A percentile compares a stretch with the other conserved stretches of the same genome.
Conservation (phyloP, 2,329 filamentous ascomycete species). For the Epichloe aotearoae region DNA sequence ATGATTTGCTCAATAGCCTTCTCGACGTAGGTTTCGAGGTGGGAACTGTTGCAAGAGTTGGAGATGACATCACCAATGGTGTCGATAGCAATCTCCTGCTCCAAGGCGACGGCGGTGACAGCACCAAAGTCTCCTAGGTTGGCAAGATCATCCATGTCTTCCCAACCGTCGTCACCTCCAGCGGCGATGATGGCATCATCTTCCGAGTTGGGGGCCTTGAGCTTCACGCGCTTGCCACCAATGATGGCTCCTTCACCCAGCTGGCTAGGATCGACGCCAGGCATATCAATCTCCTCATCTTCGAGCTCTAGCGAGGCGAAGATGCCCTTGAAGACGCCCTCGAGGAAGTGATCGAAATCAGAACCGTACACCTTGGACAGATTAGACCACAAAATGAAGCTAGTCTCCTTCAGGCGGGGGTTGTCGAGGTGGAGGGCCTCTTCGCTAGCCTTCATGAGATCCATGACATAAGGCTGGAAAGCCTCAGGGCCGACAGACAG, state of each 20-base stretch:
- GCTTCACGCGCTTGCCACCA: slow-evolving; percentile 74
- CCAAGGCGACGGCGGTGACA: slow-evolving; percentile 78
- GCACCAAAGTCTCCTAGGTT: slow-evolving; percentile 75
- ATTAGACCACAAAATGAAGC: slow-evolving; percentile 92
- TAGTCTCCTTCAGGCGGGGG: slow-evolving; percentile 84
- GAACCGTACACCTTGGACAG: slow-evolving; percentile 89
- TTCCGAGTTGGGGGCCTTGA: slow-evolving; percentile 43
- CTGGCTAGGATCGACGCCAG: slow-evolving; percentile 41
- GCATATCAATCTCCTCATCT: slow-evolving; percentile 73
- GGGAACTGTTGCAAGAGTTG: slow-evolving; percentile 65
- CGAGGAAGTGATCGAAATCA: slow-evolving; percentile 65
- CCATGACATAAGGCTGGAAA: slow-evolving; percentile 84
- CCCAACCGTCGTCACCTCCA: slow-evolving; percentile 39
- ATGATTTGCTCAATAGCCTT: slow-evolving; percentile 73
- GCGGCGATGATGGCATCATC: slow-evolving; percentile 42
- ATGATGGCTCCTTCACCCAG: slow-evolving; percentile 65
- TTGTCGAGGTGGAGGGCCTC: slow-evolving; percentile 82
- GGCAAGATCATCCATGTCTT: slow-evolving; percentile 64
- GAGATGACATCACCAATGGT: slow-evolving; percentile 87
- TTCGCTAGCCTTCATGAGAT: slow-evolving; percentile 84
- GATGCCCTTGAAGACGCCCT: slow-evolving; percentile 65
- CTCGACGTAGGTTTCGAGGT: slow-evolving; percentile 68
- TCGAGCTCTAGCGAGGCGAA: slow-evolving; percentile 78
- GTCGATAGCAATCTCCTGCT: slow-evolving; percentile 95
- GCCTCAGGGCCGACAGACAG: slow-evolving; percentile 70